phyloP scores from a whole-genome alignment of 2,329 filamentous ascomycete species.

The Xylaria sp. region DNA sequence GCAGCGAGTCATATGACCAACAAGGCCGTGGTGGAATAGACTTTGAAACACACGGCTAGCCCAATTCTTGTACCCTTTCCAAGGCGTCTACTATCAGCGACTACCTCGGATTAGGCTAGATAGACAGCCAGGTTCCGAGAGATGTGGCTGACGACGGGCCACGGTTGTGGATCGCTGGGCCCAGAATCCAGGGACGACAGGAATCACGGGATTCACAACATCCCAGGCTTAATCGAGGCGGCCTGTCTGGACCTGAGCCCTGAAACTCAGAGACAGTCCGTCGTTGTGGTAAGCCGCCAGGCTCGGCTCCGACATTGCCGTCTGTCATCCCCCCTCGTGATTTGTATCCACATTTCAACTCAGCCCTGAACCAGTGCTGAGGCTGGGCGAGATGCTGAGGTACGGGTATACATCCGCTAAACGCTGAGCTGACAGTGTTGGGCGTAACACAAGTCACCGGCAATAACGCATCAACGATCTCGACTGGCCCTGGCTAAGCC shows the following conservation, averaged over 20 bases:
- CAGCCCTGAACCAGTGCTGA: constrained; percentile 20
- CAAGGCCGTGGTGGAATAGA: constrained; percentile 3
- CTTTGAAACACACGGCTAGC: not conserved
- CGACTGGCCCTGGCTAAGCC: constrained; percentile 6
- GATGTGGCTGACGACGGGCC: not conserved
- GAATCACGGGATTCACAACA: not conserved
- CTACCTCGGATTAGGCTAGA: not conserved
- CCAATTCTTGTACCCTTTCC: not conserved
- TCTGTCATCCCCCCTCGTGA: not conserved
- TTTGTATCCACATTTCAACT: constrained; percentile 16
- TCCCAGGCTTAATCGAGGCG: not conserved
- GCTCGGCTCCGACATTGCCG: not conserved
- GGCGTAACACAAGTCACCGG: constrained; percentile 13
- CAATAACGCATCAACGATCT: constrained; percentile 16
- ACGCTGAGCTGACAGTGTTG: constrained; percentile 14
- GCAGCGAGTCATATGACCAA: constrained; percentile 19
- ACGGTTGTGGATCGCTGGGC: not conserved
- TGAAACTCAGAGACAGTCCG: not conserved
- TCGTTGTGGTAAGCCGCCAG: too few relatives aligned
- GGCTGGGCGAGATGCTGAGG: constrained; percentile 9
- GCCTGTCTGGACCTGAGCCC: not conserved
- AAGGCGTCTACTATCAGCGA: not conserved
- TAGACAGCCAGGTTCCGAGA: not conserved
- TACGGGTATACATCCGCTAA: constrained; percentile 7
- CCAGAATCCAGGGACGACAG: not conserved